Percentiles rank a stretch among this genome's conserved stretches.
Conservation (phyloP, 257 asterid species). For the Solanum sitiens region DNA sequence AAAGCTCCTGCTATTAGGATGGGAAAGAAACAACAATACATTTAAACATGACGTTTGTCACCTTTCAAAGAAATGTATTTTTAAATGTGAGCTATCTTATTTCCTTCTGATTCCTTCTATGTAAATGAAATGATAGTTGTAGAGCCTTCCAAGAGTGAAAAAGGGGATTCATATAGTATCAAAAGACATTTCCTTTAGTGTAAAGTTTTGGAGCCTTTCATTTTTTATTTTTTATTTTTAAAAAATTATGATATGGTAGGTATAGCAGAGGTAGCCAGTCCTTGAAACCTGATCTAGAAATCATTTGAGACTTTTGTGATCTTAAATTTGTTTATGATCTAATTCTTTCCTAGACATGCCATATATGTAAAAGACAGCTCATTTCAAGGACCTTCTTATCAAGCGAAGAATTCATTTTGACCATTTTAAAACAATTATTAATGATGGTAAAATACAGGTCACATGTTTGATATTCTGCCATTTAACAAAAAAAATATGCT, state of each 20-base stretch:
- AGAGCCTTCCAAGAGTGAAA: background rate
- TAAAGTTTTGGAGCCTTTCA: background rate
- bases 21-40: background rate
- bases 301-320: background rate
- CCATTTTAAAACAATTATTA: background rate
- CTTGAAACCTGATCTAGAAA: background rate
- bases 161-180: background rate
- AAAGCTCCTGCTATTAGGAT: background rate
- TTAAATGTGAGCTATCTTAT: background rate
- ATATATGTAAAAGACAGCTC: background rate
- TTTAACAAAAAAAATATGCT: background rate
- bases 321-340: background rate
- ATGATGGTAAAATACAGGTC: background rate
- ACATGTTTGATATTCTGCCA: background rate
- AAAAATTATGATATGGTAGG: background rate
- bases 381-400: background rate
- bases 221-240: background rate
- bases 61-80: background rate
- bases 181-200: background rate
- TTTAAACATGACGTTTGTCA: background rate
- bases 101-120: background rate
- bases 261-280: background rate
- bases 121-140: background rate
- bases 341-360: background rate
- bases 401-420: background rate